phyloP scores from a whole-genome alignment of 1,284 basidiomycete species.

The Ganoderma boninense region DNA sequence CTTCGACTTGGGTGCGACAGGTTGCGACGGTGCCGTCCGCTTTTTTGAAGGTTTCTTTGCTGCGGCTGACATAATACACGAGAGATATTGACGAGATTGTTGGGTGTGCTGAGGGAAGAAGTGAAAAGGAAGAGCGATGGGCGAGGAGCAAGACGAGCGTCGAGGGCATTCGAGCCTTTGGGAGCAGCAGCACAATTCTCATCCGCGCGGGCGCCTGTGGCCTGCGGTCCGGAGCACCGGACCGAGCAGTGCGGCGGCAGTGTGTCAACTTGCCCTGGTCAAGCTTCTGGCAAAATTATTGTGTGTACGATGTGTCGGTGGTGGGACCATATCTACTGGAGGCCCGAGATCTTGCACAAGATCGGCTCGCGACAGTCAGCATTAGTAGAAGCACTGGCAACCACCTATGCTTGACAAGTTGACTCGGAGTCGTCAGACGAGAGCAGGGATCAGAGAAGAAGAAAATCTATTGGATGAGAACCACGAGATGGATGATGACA shows the following conservation, averaged over 20 bases:
- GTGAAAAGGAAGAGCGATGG: neutral
- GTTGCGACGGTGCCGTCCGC: slow-evolving; percentile 54
- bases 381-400: too few species aligned
- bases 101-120: neutral
- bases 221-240: too few species aligned
- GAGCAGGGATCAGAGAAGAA: neutral
- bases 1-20: slow-evolving; percentile 56
- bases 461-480: neutral
- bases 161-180: neutral
- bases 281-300: too few species aligned
- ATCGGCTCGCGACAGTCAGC: too few species aligned
- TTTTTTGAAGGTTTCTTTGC: slow-evolving; percentile 51
- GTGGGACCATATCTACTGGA: too few species aligned
- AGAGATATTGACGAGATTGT: neutral
- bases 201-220: neutral
- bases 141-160: neutral
- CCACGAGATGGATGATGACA: neutral
- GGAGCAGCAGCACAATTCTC: neutral
- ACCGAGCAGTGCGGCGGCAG: too few species aligned
- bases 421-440: neutral
- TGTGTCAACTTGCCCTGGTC: too few species aligned
- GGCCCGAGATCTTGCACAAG: too few species aligned
- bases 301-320: too few species aligned
- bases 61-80: slow-evolving; percentile 19
- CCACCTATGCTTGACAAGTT: too few species aligned